A percentile compares a stretch with the other conserved stretches of the same genome.
These are phyloP conservation scores for Phytopythium sindhum DNA, from an alignment of 352 stramenopile genomes.

Conservation along the genomic window DNA sequence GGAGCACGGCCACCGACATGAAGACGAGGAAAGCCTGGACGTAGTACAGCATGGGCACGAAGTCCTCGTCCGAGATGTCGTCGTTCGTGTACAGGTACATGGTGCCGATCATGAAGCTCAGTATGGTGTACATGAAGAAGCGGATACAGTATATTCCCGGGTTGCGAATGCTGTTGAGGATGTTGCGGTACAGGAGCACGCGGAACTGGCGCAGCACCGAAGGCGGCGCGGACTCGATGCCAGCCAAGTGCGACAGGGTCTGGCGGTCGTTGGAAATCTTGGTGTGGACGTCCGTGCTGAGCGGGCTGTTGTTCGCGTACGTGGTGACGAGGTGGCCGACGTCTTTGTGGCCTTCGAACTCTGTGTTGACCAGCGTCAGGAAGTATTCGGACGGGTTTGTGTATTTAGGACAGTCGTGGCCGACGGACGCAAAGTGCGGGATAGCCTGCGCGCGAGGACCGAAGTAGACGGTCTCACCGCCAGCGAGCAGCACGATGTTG, in stretches of 20 bases:
- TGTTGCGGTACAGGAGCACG: slow-evolving; percentile 50
- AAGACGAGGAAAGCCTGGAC: slow-evolving; percentile 89
- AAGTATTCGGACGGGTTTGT: slow-evolving; percentile 61
- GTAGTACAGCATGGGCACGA: slow-evolving; percentile 80
- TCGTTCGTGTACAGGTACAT: slow-evolving; percentile 62
- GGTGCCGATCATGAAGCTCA: slow-evolving; percentile 68
- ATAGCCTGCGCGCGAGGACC: slow-evolving; percentile 38
- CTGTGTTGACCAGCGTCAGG: slow-evolving; percentile 47
- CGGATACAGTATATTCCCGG: slow-evolving; percentile 73
- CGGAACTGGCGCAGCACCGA: slow-evolving; percentile 40
- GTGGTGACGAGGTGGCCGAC: slow-evolving; percentile 18
- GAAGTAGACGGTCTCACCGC: slow-evolving; percentile 78
- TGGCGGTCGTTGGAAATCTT: slow-evolving; percentile 16
- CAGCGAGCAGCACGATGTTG: slow-evolving; percentile 54
- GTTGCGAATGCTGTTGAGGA: slow-evolving; percentile 61
- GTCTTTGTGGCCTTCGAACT: slow-evolving; percentile 44
- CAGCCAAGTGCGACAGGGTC: slow-evolving; percentile 16
- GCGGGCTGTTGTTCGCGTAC: slow-evolving; percentile 15
- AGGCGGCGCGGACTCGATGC: slow-evolving; percentile 17
- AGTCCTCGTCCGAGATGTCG: slow-evolving; percentile 35
- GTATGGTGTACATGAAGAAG: slow-evolving; percentile 75
- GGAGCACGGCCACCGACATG: slow-evolving; percentile 87
- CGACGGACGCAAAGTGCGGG: slow-evolving; percentile 30
- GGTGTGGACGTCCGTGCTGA: slow-evolving; percentile 8
- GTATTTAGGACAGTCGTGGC: slow-evolving; percentile 37